Evolutionary conservation across 768 basidiomycete genomes (phyloP).

Genomic region (Gyrodon lividus): DNA sequence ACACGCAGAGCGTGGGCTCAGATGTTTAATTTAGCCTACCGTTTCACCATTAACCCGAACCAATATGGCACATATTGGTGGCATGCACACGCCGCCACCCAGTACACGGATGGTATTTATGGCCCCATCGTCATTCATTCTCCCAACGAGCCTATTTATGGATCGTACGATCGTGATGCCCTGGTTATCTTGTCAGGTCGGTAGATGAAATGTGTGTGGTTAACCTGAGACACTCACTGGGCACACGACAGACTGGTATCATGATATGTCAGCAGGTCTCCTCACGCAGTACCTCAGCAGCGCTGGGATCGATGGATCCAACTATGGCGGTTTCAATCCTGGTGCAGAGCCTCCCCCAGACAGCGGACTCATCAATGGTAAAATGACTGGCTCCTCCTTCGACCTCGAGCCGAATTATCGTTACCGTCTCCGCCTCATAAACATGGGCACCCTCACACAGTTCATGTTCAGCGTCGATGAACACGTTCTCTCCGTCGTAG

Average conservation of each 20-base stretch:
- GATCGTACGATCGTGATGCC: constrained; percentile 39
- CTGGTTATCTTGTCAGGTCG: constrained; percentile 37
- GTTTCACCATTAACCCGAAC: constrained; percentile 40
- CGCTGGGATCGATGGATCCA: constrained; percentile 26
- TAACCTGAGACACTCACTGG: neutral
- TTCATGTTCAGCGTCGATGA: constrained; percentile 45
- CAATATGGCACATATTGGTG: constrained; percentile 51
- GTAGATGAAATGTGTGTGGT: constrained; percentile 10
- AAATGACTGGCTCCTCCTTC: constrained; percentile 23
- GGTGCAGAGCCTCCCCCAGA: constrained; percentile 40
- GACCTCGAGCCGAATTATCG: constrained; percentile 34
- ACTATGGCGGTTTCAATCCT: constrained; percentile 30
- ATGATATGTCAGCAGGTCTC: constrained; percentile 29
- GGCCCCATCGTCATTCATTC: constrained; percentile 49
- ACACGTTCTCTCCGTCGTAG: constrained; percentile 47
- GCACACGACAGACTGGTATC: constrained; percentile 31
- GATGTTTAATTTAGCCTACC: constrained; percentile 24
- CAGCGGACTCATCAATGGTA: constrained; percentile 36
- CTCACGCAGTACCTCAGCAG: constrained; percentile 30
- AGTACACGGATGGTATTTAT: constrained; percentile 50
- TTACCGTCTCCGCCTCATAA: constrained; percentile 49
- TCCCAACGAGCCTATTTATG: constrained; percentile 30
- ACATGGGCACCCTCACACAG: constrained; percentile 47
- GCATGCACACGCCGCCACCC: constrained; percentile 40
- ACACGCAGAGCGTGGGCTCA: neutral